These are phyloP conservation scores for Debaryomyces singareniensis DNA, from an alignment of 1,139 yeast species.

Conservation along the genomic window DNA sequence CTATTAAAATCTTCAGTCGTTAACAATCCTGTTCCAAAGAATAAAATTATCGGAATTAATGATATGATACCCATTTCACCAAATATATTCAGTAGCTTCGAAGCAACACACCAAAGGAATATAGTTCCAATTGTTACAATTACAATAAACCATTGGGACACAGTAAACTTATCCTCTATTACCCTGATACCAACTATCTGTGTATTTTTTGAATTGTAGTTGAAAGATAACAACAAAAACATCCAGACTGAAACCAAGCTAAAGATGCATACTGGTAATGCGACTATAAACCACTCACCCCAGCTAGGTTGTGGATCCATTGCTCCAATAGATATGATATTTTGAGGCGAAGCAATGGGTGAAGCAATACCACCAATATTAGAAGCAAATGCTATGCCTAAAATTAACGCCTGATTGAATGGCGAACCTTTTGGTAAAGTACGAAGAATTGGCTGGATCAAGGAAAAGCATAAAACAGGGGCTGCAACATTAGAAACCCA, in stretches of 20 bases:
- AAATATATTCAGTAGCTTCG: constrained; percentile 46
- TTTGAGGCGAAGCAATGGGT: constrained; percentile 78
- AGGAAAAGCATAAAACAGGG: constrained; percentile 65
- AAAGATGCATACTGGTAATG: constrained; percentile 57
- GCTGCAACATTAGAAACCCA: constrained; percentile 80
- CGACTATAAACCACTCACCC: constrained; percentile 73
- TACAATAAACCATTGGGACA: constrained; percentile 59
- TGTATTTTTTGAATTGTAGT: constrained; percentile 35
- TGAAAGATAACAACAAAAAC: constrained; percentile 51
- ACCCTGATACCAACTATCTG: constrained; percentile 48
- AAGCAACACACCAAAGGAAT: constrained; percentile 64
- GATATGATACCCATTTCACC: constrained; percentile 74
- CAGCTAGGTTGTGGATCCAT: constrained; percentile 64
- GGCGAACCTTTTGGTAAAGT: constrained; percentile 56
- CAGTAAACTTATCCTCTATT: constrained; percentile 52
- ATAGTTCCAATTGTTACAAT: constrained; percentile 51
- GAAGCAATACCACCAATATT: constrained; percentile 76
- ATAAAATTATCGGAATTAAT: constrained; percentile 55
- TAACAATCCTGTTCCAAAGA: constrained; percentile 66
- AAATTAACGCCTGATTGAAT: constrained; percentile 56
- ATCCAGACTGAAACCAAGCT: constrained; percentile 53
- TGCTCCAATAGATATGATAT: constrained; percentile 66
- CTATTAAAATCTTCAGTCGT: constrained; percentile 62
- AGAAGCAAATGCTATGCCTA: constrained; percentile 69
- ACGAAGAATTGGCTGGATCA: constrained; percentile 58